These are phyloP conservation scores for Bruguiera sexangula DNA, from an alignment of 345 rosid genomes.

Conservation along the genomic window DNA sequence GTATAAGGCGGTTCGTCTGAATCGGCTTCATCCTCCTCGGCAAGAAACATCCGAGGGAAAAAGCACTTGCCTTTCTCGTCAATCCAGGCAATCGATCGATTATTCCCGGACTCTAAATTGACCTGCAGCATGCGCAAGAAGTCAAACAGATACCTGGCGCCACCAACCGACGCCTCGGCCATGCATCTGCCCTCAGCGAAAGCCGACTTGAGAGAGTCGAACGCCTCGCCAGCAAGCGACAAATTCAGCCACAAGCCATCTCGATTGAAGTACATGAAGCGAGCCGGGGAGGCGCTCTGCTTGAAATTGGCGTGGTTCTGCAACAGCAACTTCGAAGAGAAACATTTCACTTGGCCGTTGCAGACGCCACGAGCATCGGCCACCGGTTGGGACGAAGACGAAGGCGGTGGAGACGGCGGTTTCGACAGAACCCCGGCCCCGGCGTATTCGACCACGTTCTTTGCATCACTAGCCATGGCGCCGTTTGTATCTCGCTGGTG, in stretches of 20 bases:
- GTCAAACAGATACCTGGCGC: constrained; percentile 39
- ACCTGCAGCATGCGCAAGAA: constrained; percentile 42
- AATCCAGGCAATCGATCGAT: constrained; percentile 49
- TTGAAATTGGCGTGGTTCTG: constrained; percentile 28
- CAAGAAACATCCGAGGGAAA: constrained; percentile 27
- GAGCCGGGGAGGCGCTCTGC: constrained; percentile 26
- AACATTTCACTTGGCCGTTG: not conserved
- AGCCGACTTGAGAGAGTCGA: constrained; percentile 18
- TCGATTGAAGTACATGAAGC: constrained; percentile 37
- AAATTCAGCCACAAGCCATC: constrained; percentile 36
- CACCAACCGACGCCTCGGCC: constrained; percentile 22
- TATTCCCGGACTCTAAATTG: constrained; percentile 31
- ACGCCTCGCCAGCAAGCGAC: constrained; percentile 20
- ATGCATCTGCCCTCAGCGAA: constrained; percentile 31
- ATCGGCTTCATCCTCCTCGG: constrained; percentile 14
- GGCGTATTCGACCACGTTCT: constrained; percentile 22
- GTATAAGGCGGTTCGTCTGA: not conserved
- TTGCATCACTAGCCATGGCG: not conserved
- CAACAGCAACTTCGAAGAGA: constrained; percentile 5
- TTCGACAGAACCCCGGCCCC: constrained; percentile 1
- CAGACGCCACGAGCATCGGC: not conserved
- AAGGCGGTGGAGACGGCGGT: not conserved
- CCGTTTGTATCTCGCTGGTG: too few relatives aligned
- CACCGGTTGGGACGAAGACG: not conserved
- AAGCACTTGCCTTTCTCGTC: constrained; percentile 42